Evolutionary conservation across 768 basidiomycete genomes (phyloP).

Genomic region (Lactarius sanguifluus): DNA sequence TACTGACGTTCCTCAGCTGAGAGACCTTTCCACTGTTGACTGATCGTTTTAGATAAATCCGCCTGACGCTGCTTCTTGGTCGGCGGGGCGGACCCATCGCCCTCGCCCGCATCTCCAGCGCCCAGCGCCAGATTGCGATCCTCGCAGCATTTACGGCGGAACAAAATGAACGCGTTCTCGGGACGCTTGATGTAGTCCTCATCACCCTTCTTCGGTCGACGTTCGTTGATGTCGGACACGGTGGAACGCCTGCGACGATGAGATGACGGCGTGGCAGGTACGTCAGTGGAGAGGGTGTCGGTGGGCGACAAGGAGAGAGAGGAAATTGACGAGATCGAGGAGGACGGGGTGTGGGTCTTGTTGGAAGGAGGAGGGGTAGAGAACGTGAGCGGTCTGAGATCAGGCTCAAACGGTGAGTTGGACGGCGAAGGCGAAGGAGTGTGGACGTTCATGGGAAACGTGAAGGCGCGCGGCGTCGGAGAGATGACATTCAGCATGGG

Average conservation of each 20-base stretch:
- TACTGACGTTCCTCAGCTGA: slow-evolving; percentile 61
- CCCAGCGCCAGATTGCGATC: slow-evolving; percentile 60
- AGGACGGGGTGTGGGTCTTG: slow-evolving; percentile 43
- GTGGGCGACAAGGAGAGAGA: slow-evolving; percentile 37
- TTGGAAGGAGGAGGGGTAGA: slow-evolving; percentile 41
- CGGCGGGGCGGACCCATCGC: slow-evolving; percentile 33
- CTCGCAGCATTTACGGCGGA: slow-evolving; percentile 76
- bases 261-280: slow-evolving; percentile 29
- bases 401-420: slow-evolving; percentile 70
- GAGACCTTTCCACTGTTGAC: slow-evolving; percentile 76
- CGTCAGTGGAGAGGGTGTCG: slow-evolving; percentile 33
- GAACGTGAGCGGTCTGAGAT: slow-evolving; percentile 49
- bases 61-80: slow-evolving; percentile 75
- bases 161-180: slow-evolving; percentile 83
- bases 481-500: slow-evolving; percentile 60
- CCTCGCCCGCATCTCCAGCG: slow-evolving; percentile 35
- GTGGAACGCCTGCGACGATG: slow-evolving; percentile 40
- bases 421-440: slow-evolving; percentile 62
- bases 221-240: slow-evolving; percentile 38
- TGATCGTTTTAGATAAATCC: slow-evolving; percentile 79
- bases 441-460: slow-evolving; percentile 48
- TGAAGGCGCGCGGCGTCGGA: slow-evolving; percentile 69
- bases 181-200: slow-evolving; percentile 83
- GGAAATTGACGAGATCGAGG: slow-evolving; percentile 44
- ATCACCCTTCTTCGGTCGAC: slow-evolving; percentile 61